Conservation (phyloP, 2,329 filamentous ascomycete species). For the Penicillium sclerotigenum region DNA sequence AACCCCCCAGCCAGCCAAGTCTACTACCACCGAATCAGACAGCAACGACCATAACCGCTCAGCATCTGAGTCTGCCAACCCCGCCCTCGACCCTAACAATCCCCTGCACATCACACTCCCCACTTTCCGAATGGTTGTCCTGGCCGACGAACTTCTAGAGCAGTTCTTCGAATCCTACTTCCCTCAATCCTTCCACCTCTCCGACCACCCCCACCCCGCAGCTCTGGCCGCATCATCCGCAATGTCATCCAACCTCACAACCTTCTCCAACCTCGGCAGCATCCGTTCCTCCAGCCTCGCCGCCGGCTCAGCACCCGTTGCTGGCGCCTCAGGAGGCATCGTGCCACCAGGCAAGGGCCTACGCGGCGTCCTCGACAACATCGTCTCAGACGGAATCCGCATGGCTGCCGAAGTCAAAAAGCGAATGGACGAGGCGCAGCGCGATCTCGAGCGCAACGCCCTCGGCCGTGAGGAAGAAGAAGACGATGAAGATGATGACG, state of each 20-base stretch:
- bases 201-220: slow-evolving; percentile 57
- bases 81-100: slow-evolving; percentile 85
- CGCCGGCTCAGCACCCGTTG: slow-evolving; percentile 41
- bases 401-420: slow-evolving; percentile 89
- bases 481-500: slow-evolving; percentile 67
- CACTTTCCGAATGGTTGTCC: slow-evolving; percentile 97
- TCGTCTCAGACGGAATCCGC: slow-evolving; percentile 94
- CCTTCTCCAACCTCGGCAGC: slow-evolving; percentile 69
- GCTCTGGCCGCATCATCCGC: slow-evolving; percentile 45
- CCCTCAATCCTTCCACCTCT: slow-evolving; percentile 85
- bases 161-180: slow-evolving; percentile 98
- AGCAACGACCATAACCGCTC: slow-evolving; percentile 50
- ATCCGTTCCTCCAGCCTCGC: slow-evolving; percentile 42
- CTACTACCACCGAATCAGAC: slow-evolving; percentile 3
- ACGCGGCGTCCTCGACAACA: slow-evolving; percentile 90
- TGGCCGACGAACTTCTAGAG: slow-evolving; percentile 91
- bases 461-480: slow-evolving; percentile 65
- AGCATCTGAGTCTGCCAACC: slow-evolving; percentile 75
- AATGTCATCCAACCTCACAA: slow-evolving; percentile 71
- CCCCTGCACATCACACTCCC: slow-evolving; percentile 93
- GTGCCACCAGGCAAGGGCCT: slow-evolving; percentile 69
- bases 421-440: slow-evolving; percentile 92
- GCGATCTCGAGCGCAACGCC: slow-evolving; percentile 81
- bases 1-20: slow-evolving; percentile 14
- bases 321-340: slow-evolving; percentile 56